phyloP scores from a whole-genome alignment of 352 stramenopile species.

The Phytophthora nicotianae region DNA sequence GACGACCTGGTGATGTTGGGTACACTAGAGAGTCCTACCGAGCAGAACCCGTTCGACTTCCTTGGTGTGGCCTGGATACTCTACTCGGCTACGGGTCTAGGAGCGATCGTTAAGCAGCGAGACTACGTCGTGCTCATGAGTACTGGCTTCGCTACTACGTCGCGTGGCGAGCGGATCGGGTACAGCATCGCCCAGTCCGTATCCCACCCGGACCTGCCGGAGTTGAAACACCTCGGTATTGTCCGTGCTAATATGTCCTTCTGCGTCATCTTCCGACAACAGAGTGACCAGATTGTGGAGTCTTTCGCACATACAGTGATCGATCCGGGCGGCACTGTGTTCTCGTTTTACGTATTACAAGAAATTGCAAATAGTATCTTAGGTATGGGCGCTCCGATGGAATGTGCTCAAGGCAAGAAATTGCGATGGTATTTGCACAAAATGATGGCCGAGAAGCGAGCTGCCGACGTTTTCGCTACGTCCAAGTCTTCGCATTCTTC shows the following conservation, averaged over 20 bases:
- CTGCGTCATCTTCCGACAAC: constrained; percentile 49
- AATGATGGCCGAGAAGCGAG: constrained; percentile 10
- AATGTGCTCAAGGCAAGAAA: constrained; percentile 59
- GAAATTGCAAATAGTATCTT: constrained; percentile 36
- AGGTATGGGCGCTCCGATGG: constrained; percentile 36
- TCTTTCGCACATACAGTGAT: constrained; percentile 48
- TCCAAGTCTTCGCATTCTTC: constrained; percentile 34
- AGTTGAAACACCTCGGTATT: constrained; percentile 39
- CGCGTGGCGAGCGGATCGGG: constrained; percentile 51
- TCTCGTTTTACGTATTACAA: constrained; percentile 46
- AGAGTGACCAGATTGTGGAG: constrained; percentile 43
- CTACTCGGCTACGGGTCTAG: constrained; percentile 36
- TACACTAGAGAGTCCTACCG: constrained; percentile 42
- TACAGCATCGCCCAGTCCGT: constrained; percentile 55
- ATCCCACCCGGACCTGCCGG: constrained; percentile 43
- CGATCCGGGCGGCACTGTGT: constrained; percentile 39
- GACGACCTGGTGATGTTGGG: constrained; percentile 47
- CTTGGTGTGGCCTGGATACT: constrained; percentile 55
- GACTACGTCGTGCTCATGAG: constrained; percentile 48
- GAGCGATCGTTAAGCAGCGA: constrained; percentile 35
- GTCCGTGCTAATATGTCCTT: constrained; percentile 50
- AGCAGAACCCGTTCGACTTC: constrained; percentile 49
- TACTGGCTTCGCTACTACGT: constrained; percentile 39
- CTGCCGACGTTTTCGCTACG: constrained; percentile 9
- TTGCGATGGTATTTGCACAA: constrained; percentile 53